Evolutionary conservation across 2,329 filamentous ascomycete genomes (phyloP).

Genomic region (Raffaelea deltoideospora): DNA sequence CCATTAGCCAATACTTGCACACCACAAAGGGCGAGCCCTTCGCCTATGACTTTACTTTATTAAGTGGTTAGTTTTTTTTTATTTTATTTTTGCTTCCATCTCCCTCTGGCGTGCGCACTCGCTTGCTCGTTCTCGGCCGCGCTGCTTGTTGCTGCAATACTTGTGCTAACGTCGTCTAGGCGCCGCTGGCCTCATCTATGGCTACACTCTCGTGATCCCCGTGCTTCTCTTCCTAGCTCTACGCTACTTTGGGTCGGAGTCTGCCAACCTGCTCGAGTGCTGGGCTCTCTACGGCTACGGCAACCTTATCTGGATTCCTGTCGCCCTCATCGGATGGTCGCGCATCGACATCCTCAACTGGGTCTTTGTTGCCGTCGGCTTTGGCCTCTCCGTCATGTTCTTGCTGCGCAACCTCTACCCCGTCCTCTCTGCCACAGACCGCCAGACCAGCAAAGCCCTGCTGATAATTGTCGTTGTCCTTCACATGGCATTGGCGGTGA

Average conservation of each 20-base stretch:
- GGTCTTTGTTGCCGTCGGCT: slow-evolving; percentile 79
- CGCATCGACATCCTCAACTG: slow-evolving; percentile 79
- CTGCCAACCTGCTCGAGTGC: slow-evolving; percentile 85
- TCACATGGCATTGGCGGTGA: slow-evolving; percentile 78
- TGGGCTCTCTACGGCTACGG: slow-evolving; percentile 92
- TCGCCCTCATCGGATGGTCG: slow-evolving; percentile 84
- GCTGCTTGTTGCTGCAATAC: not conserved
- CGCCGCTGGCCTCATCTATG: slow-evolving; percentile 84
- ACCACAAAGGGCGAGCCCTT: slow-evolving; percentile 56
- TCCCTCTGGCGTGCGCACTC: no score
- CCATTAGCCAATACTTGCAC: slow-evolving; percentile 80
- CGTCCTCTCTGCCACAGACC: slow-evolving; percentile 82
- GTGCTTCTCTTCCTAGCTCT: slow-evolving; percentile 74
- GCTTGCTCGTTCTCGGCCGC: not conserved
- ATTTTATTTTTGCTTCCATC: not conserved
- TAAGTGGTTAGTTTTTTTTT: slow-evolving; percentile 49
- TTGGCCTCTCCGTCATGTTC: slow-evolving; percentile 70
- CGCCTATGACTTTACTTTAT: slow-evolving; percentile 76
- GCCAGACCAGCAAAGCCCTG: slow-evolving; percentile 77
- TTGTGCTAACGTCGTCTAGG: slow-evolving; percentile 24
- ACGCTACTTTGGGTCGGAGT: slow-evolving; percentile 90
- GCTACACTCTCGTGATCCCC: slow-evolving; percentile 81
- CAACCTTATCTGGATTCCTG: slow-evolving; percentile 93
- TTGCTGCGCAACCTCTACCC: slow-evolving; percentile 78
- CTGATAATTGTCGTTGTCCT: slow-evolving; percentile 70